Percentiles rank a stretch among this genome's conserved stretches.
Conservation (phyloP, 2,329 filamentous ascomycete genomes). For the Fusarium sp. region DNA sequence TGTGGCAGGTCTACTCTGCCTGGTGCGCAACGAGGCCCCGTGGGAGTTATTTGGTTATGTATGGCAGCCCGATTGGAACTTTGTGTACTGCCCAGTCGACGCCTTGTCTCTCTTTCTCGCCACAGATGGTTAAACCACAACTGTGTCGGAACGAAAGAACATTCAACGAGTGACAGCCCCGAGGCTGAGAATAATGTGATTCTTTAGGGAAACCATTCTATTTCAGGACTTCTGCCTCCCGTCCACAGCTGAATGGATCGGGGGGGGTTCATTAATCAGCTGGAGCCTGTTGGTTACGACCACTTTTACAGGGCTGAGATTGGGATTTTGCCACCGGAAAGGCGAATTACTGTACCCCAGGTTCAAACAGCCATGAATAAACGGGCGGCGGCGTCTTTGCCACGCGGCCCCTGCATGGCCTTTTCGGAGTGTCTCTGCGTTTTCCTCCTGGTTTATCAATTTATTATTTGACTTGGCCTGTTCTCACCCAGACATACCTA, state of each 20-base stretch:
- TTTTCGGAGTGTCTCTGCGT: too few relatives aligned
- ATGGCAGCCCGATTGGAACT: neutral
- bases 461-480: neutral
- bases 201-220: neutral
- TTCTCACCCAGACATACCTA: neutral
- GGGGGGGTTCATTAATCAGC: neutral
- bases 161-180: neutral
- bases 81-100: neutral
- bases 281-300: neutral
- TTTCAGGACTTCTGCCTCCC: neutral
- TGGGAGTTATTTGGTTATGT: neutral
- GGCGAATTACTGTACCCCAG: neutral
- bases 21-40: neutral
- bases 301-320: neutral
- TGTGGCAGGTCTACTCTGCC: neutral
- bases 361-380: neutral
- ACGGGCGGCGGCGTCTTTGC: neutral
- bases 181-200: neutral
- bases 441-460: neutral
- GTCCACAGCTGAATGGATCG: neutral
- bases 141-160: neutral
- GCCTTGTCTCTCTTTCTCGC: neutral
- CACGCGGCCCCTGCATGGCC: neutral
- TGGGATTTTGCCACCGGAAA: neutral
- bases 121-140: neutral